Conservation (phyloP, 192 early-diverging fungal genomes). For the Backusella liffmaniae region DNA sequence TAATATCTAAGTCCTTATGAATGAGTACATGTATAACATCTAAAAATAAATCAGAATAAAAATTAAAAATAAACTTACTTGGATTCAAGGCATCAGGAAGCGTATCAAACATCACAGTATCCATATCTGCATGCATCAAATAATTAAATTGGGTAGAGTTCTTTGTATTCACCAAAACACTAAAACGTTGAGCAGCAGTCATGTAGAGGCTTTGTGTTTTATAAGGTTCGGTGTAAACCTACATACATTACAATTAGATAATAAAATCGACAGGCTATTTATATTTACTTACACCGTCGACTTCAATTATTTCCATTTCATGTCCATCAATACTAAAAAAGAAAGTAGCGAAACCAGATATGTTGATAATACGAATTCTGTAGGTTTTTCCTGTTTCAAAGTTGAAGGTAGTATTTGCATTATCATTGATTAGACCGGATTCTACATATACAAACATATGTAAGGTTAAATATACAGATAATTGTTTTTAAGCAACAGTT, state of each 20-base stretch:
- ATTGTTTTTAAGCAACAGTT: slow-evolving; percentile 56
- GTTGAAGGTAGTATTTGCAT: slow-evolving; percentile 44
- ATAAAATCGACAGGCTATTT: not conserved
- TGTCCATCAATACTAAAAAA: slow-evolving; percentile 81
- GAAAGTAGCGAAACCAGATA: slow-evolving; percentile 75
- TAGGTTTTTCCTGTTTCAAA: slow-evolving; percentile 81
- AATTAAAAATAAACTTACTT: slow-evolving; percentile 30
- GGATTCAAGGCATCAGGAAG: slow-evolving; percentile 54
- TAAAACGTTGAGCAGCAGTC: slow-evolving; percentile 75
- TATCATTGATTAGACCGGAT: slow-evolving; percentile 64
- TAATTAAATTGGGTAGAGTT: slow-evolving; percentile 64
- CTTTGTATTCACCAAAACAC: slow-evolving; percentile 76
- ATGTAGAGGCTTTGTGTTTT: slow-evolving; percentile 55
- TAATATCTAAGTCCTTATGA: slow-evolving; percentile 39
- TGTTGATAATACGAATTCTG: slow-evolving; percentile 81
- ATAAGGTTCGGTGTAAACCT: slow-evolving; percentile 54
- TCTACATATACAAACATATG: slow-evolving; percentile 48
- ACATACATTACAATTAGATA: not conserved
- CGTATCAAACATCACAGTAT: slow-evolving; percentile 73
- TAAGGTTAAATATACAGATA: slow-evolving; percentile 40
- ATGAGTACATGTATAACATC: not conserved
- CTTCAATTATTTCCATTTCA: slow-evolving; percentile 75
- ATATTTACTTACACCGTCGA: slow-evolving; percentile 52
- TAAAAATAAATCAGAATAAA: not conserved
- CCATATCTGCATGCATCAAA: slow-evolving; percentile 71